Conservation (phyloP, 2,329 filamentous ascomycete genomes). For the Botrytis cinerea region DNA sequence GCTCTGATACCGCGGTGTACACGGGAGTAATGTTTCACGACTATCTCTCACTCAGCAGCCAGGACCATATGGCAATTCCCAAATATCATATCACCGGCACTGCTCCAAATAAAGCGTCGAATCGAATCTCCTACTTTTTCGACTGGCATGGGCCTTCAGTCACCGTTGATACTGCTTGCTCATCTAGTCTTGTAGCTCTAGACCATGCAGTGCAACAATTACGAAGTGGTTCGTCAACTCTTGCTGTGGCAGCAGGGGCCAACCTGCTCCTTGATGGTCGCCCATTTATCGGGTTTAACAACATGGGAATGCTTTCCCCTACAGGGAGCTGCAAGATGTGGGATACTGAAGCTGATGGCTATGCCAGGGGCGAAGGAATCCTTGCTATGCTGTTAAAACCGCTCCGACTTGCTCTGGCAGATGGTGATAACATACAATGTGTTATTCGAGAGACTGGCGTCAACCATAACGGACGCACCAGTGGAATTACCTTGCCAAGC, state of each 20-base stretch:
- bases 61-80: slow-evolving; percentile 26
- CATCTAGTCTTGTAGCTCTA: slow-evolving; percentile 54
- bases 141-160: slow-evolving; percentile 52
- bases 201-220: slow-evolving; percentile 55
- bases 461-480: slow-evolving; percentile 49
- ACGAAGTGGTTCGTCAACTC: slow-evolving; percentile 46
- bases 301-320: slow-evolving; percentile 26
- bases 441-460: slow-evolving; percentile 46
- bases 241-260: slow-evolving; percentile 42
- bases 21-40: slow-evolving; percentile 21
- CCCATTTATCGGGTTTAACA: slow-evolving; percentile 13
- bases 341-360: slow-evolving; percentile 61
- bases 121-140: slow-evolving; percentile 56
- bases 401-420: slow-evolving; percentile 47
- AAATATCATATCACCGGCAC: slow-evolving; percentile 34
- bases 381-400: slow-evolving; percentile 60
- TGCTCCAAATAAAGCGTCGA: slow-evolving; percentile 48
- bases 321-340: slow-evolving; percentile 47
- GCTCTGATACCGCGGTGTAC: slow-evolving; percentile 25
- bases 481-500: slow-evolving; percentile 49
- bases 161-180: slow-evolving; percentile 60
- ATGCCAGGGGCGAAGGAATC: slow-evolving; percentile 64
- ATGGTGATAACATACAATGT: slow-evolving; percentile 47
- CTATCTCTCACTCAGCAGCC: slow-evolving; percentile 30
- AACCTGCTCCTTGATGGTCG: slow-evolving; percentile 29